These are phyloP conservation scores for Schoenoplectus tabernaemontani DNA, from an alignment of 202 grass and related monocot species.

Conservation along the genomic window DNA sequence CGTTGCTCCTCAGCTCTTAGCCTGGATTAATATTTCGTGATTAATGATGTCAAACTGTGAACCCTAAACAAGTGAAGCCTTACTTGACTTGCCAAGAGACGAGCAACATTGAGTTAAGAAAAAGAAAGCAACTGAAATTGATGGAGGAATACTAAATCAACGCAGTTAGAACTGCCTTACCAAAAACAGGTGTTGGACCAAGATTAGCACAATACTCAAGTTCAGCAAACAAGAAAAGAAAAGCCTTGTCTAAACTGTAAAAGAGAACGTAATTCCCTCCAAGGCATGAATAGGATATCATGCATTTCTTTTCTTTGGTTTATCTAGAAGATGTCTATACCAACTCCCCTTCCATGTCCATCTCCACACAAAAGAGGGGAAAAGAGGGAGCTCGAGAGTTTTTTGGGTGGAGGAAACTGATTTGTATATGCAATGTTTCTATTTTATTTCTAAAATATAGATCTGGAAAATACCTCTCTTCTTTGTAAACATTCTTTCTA, in stretches of 20 bases:
- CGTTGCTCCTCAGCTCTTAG: slow-evolving; percentile 55
- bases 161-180: neutral
- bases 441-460: neutral
- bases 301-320: neutral
- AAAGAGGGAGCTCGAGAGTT: neutral
- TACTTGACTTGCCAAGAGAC: neutral
- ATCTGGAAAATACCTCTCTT: slow-evolving; percentile 62
- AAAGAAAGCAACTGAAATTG: no score
- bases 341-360: neutral
- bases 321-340: neutral
- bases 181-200: neutral
- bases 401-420: no score
- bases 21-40: slow-evolving; percentile 37
- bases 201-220: neutral
- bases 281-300: neutral
- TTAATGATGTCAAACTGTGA: neutral
- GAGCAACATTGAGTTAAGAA: neutral
- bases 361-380: neutral
- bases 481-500: slow-evolving; percentile 83
- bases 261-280: neutral
- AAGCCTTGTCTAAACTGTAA: neutral
- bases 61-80: neutral
- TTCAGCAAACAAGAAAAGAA: neutral
- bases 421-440: neutral
- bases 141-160: no score